phyloP scores from a whole-genome alignment of 148 eudicot genomes.

The Talinum fruticosum region DNA sequence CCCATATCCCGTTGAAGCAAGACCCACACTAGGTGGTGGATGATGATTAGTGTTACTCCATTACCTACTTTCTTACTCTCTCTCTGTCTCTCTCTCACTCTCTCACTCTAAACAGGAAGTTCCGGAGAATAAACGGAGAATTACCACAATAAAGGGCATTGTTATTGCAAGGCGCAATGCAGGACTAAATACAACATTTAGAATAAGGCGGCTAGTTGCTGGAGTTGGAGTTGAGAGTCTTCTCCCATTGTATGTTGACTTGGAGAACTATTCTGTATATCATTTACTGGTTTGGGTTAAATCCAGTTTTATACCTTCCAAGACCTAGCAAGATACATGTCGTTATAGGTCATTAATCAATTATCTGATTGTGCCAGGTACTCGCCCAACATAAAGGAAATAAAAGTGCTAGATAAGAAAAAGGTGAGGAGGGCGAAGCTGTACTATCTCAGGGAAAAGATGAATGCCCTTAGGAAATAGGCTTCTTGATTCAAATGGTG shows the following conservation, averaged over 20 bases:
- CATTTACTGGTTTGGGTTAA: too few species aligned
- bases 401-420: conserved; percentile 79
- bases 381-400: conserved; percentile 92
- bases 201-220: conserved; percentile 81
- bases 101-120: conserved; percentile 54
- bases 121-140: conserved; percentile 79
- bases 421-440: conserved; percentile 95
- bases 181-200: conserved; percentile 71
- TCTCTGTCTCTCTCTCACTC: background rate
- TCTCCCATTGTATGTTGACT: conserved; percentile 69
- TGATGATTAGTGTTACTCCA: too few species aligned
- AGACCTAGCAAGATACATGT: too few species aligned
- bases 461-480: conserved; percentile 68
- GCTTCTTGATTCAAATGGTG: too few species aligned
- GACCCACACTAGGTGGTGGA: too few species aligned
- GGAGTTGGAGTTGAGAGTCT: conserved; percentile 85
- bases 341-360: background rate
- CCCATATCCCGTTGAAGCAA: too few species aligned
- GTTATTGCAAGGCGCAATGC: conserved; percentile 95
- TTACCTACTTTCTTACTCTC: background rate
- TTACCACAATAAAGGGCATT: conserved; percentile 71
- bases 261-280: too few species aligned
- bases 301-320: too few species aligned
- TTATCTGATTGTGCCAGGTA: conserved; percentile 49
- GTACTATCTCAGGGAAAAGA: conserved; percentile 76